A percentile compares a stretch with the other conserved stretches of the same genome.
Conservation (phyloP, 352 stramenopile species). For the Elongisporangium prolatum region DNA sequence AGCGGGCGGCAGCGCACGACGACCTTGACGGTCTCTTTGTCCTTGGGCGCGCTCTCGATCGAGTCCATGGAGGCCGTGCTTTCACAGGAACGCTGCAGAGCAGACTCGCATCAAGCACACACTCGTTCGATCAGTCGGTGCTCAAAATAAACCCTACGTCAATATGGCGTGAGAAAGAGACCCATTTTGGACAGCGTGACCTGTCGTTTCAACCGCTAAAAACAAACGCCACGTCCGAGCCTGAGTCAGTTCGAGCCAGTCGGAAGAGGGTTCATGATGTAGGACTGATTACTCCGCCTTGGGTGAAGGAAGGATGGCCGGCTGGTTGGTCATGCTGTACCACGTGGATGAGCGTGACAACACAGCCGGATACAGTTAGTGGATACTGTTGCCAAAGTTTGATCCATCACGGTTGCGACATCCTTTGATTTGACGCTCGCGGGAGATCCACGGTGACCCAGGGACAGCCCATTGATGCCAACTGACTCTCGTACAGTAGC, state of each 20-base stretch:
- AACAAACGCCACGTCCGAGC: background rate
- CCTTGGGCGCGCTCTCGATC: constrained; percentile 17
- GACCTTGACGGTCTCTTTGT: constrained; percentile 87
- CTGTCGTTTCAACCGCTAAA: background rate
- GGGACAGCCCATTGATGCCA: background rate
- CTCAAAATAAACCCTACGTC: background rate
- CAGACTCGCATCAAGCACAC: background rate
- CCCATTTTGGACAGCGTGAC: background rate
- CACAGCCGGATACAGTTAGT: background rate
- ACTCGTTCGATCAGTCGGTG: background rate
- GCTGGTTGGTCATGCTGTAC: no score
- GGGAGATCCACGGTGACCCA: background rate
- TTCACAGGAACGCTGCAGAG: background rate
- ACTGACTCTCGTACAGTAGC: background rate
- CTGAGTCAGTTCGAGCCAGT: background rate
- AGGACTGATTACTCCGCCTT: background rate
- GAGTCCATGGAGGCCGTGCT: background rate
- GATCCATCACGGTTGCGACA: background rate
- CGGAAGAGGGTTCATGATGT: background rate
- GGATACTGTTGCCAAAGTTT: background rate
- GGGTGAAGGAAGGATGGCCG: no score
- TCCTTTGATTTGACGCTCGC: background rate
- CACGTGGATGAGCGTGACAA: background rate
- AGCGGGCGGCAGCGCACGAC: constrained; percentile 85
- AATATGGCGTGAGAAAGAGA: background rate